A percentile compares a stretch with the other conserved stretches of the same genome.
Conservation (phyloP, 495 filamentous ascomycete species). For the Oidiodendron maius region DNA sequence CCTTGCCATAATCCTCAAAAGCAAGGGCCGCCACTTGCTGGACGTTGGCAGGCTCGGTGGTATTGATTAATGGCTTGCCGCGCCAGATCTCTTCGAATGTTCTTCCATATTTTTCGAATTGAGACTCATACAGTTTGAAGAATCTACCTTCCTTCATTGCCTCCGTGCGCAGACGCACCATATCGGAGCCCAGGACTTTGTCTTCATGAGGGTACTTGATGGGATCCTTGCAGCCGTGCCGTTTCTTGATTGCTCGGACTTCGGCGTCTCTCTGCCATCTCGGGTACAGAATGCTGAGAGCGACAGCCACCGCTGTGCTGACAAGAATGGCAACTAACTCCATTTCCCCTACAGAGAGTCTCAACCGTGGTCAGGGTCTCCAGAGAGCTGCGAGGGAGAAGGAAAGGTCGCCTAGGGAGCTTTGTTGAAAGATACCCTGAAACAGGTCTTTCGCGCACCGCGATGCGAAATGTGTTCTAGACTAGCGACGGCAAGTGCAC, state of each 20-base stretch:
- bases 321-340: neutral
- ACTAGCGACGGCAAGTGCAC: no score
- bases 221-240: neutral
- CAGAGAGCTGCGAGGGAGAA: no score
- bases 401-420: no score
- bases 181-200: neutral
- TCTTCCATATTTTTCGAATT: neutral
- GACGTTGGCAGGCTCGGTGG: neutral
- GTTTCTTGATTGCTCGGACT: neutral
- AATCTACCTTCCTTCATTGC: neutral
- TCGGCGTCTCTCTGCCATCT: neutral
- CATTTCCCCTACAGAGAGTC: neutral
- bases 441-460: no score
- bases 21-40: neutral
- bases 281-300: neutral
- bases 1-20: neutral
- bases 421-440: no score
- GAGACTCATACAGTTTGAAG: neutral
- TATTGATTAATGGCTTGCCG: slow-evolving; percentile 3
- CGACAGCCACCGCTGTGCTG: neutral
- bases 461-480: no score
- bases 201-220: slow-evolving; percentile 1
- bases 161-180: neutral
- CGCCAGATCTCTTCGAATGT: slow-evolving; percentile 4
- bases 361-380: no score